These are phyloP conservation scores for Fennellomyces sp. DNA, from an alignment of 371 early-diverging fungal species.

Conservation along the genomic window DNA sequence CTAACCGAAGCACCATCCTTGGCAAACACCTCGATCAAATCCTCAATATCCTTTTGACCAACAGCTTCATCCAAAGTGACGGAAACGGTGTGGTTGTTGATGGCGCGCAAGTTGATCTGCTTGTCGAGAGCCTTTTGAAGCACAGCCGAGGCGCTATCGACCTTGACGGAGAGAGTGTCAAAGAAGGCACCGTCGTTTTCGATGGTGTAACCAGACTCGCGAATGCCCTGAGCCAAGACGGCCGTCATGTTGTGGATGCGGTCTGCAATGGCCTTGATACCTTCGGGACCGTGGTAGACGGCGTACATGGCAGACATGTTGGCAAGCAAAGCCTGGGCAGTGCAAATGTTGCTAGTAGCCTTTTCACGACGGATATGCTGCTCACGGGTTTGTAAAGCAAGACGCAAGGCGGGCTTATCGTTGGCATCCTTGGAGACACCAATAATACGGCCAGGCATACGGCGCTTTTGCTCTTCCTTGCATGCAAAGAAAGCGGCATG, in stretches of 20 bases:
- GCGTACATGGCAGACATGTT: constrained; percentile 96
- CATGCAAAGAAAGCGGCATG: constrained; percentile 98
- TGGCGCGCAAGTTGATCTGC: constrained; percentile 86
- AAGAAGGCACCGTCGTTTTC: constrained; percentile 85
- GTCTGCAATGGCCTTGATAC: constrained; percentile 86
- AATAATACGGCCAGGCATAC: constrained; percentile 94
- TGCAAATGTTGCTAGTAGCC: constrained; percentile 98
- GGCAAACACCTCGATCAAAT: constrained; percentile 75
- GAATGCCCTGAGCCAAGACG: constrained; percentile 79
- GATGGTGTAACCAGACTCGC: constrained; percentile 67
- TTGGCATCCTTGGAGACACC: constrained; percentile 93
- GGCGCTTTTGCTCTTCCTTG: constrained; percentile 89
- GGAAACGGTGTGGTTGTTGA: constrained; percentile 76
- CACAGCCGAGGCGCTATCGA: constrained; percentile 65
- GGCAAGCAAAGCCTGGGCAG: constrained; percentile 92
- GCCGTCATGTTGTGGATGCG: constrained; percentile 89
- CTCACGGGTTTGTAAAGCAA: constrained; percentile 96
- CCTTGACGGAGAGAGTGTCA: constrained; percentile 89
- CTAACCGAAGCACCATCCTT: constrained; percentile 53
- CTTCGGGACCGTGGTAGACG: constrained; percentile 96
- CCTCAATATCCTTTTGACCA: constrained; percentile 75
- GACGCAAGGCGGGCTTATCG: constrained; percentile 90
- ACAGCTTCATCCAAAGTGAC: constrained; percentile 93
- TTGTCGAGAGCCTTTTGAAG: constrained; percentile 71
- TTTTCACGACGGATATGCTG: constrained; percentile 98